phyloP scores from a whole-genome alignment of 1,284 basidiomycete species.

The Tylopilus orsonianus region DNA sequence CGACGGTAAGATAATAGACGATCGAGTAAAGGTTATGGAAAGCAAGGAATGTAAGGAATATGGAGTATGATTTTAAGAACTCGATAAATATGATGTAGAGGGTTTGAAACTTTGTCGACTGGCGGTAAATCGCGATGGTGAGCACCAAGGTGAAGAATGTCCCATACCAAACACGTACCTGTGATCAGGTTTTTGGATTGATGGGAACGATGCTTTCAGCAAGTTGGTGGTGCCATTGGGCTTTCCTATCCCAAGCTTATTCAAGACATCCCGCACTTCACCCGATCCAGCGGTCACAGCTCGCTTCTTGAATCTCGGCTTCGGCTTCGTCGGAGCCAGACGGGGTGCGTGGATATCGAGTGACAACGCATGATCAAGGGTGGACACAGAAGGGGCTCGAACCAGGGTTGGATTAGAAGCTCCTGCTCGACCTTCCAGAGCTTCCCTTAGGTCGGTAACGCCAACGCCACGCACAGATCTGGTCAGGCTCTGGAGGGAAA shows the following conservation, averaged over 20 bases:
- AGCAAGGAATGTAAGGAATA: conserved; percentile 10
- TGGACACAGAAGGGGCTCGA: conserved; percentile 68
- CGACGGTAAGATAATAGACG: conserved; percentile 13
- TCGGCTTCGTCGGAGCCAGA: conserved; percentile 50
- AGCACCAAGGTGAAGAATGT: conserved; percentile 2
- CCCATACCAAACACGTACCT: conserved; percentile 31
- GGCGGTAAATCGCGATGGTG: conserved; percentile 2
- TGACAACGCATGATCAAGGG: conserved; percentile 65
- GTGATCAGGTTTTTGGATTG: conserved; percentile 41
- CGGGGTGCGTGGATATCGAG: conserved; percentile 40
- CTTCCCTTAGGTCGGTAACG: conserved; percentile 83
- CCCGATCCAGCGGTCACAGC: conserved; percentile 51
- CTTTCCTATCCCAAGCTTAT: conserved; percentile 74
- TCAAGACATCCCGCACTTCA: conserved; percentile 78
- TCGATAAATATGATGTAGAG: conserved; percentile 9
- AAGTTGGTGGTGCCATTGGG: conserved; percentile 55
- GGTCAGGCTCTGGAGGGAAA: conserved; percentile 77
- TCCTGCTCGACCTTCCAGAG: conserved; percentile 77
- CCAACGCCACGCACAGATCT: conserved; percentile 77
- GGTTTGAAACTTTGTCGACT: conserved; percentile 18
- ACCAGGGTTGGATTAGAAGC: conserved; percentile 72
- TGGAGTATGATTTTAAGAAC: conserved; percentile 16
- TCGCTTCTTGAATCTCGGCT: conserved; percentile 54
- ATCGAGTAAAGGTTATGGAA: neutral
- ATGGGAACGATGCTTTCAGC: conserved; percentile 68